Conservation (phyloP, 202 grass and related monocot species). For the Eragrostis tef region DNA sequence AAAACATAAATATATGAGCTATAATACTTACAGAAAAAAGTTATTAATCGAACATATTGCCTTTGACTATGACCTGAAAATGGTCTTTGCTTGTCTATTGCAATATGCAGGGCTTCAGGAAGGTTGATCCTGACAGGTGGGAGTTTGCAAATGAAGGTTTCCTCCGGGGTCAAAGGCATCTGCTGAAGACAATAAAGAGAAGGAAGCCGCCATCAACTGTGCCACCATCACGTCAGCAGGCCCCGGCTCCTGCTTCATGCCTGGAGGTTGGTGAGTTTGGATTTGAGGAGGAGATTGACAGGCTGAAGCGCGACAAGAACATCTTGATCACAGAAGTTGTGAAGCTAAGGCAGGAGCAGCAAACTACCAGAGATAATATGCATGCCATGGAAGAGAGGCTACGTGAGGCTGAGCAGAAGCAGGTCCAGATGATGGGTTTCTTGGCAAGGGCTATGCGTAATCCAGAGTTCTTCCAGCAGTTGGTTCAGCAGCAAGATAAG, state of each 20-base stretch:
- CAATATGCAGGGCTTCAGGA: conserved; percentile 81
- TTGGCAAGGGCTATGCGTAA: conserved; percentile 84
- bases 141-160: conserved; percentile 95
- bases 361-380: conserved; percentile 65
- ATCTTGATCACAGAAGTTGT: conserved; percentile 75
- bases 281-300: conserved; percentile 77
- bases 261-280: conserved; percentile 84
- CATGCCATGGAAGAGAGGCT: conserved; percentile 71
- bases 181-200: conserved; percentile 79
- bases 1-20: conserved; percentile 26
- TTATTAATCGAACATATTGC: neutral
- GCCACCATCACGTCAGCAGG: conserved; percentile 42
- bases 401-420: conserved; percentile 64
- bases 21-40: neutral
- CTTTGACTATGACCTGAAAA: conserved; percentile 24
- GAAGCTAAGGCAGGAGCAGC: conserved; percentile 80
- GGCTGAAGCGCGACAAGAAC: conserved; percentile 74
- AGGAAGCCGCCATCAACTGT: conserved; percentile 61
- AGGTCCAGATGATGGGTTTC: conserved; percentile 80
- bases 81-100: conserved; percentile 32
- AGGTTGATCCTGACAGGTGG: conserved; percentile 91
- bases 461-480: conserved; percentile 67
- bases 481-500: conserved; percentile 73
- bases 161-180: conserved; percentile 74
- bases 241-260: conserved; percentile 43